Base-by-base conservation (phyloP, 2,329 filamentous ascomycete genomes). In the Fusarium proliferatum region DNA sequence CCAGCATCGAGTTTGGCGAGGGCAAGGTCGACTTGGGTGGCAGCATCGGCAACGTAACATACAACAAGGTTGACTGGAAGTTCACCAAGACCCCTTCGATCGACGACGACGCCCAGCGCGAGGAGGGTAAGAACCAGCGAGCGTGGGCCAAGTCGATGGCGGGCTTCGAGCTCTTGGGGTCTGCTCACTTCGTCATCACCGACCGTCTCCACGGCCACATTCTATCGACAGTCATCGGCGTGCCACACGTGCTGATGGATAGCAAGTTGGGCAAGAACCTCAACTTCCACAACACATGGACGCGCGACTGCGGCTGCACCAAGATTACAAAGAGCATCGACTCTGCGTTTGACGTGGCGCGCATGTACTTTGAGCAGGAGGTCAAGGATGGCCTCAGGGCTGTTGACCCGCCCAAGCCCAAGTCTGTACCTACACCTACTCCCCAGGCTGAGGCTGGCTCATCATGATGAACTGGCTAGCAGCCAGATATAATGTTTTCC, bases 261-360 rank as follows among this genome's bases (percentile, higher is more conserved):
- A 78, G 76, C 68, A 78, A 78, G 71, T 68, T 78, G 64, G 74
- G 76, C 52, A 78, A 78, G 76, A 78, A 78, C 71, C 74, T 78
- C 71, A 78, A 78, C 69, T 78, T 78, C 69, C 76, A 78, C 67
- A 78, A 78, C 68, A 78, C 76, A 10, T 78, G 76, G 76, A 78
- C 76, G 26, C 68, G 76, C 23, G 76, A 78, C 45, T 78, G 76
- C 57, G 67, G 49, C 21, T 78, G 76, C 60, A 78, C 76, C 4
- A 72, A 70, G n/a, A 75, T 78, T 28, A 74, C 76, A 4, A 67
- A 67, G 61, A 76, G 62, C 66, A 78, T 78, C 34, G 43, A 65
- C 28, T 66, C 76, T 10, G 76, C 76, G 19, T 65, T 76, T 15
- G 72, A 76, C 13, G 76, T 78, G 28, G 74, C 76, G 21, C 72